These are phyloP conservation scores for Flueggea neowawraea DNA, from an alignment of 441 rosid genomes.

Conservation along the genomic window DNA sequence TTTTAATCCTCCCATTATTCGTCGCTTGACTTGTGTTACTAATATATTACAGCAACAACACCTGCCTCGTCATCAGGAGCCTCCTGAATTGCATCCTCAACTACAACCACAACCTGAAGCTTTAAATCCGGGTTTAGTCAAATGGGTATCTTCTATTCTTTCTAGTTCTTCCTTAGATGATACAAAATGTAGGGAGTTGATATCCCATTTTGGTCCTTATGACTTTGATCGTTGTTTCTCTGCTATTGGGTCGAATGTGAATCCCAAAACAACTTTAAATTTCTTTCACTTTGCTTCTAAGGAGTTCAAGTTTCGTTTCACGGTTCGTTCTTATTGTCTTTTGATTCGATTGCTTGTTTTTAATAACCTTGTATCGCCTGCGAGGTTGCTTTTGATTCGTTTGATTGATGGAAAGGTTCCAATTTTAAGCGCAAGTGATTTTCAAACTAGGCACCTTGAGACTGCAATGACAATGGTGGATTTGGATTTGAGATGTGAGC, in stretches of 20 bases:
- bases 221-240: slow-evolving; percentile 49
- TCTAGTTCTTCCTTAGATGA: slow-evolving; percentile 46
- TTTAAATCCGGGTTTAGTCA: slow-evolving; percentile 33
- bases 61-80: slow-evolving; percentile 17
- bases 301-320: slow-evolving; percentile 50
- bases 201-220: slow-evolving; percentile 43
- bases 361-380: slow-evolving; percentile 40
- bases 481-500: slow-evolving; percentile 30
- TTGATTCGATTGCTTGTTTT: slow-evolving; percentile 51
- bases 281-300: slow-evolving; percentile 63
- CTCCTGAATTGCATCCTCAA: slow-evolving; percentile 13
- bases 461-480: slow-evolving; percentile 46
- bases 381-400: slow-evolving; percentile 54
- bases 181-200: slow-evolving; percentile 40
- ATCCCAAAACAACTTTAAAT: slow-evolving; percentile 47
- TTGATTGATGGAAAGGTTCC: slow-evolving; percentile 58
- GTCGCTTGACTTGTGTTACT: slow-evolving; percentile 36
- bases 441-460: slow-evolving; percentile 28
- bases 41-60: slow-evolving; percentile 18
- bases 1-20: slow-evolving; percentile 23
- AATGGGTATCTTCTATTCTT: slow-evolving; percentile 44
- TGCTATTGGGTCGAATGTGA: slow-evolving; percentile 35
- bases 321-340: slow-evolving; percentile 61
- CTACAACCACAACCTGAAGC: slow-evolving; percentile 17
- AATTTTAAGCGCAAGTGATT: slow-evolving; percentile 19